Base-by-base conservation (phyloP, 192 early-diverging fungal genomes). In the Coemansia reversa region DNA sequence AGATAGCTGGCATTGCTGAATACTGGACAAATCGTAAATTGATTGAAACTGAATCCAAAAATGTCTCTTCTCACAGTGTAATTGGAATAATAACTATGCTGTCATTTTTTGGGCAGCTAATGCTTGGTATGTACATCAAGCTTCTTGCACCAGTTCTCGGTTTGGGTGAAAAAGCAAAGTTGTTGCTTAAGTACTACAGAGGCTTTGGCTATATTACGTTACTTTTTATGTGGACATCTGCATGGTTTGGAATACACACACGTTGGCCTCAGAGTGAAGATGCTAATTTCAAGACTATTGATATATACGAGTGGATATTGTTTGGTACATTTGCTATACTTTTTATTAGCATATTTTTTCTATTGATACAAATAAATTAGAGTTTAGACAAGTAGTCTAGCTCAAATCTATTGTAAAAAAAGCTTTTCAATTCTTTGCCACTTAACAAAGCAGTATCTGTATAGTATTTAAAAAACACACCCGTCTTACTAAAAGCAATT, bases 221-320 rank as follows among this genome's bases (percentile, higher is more conserved):
- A 16, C 5, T 61, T 0, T 1, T 63, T 1, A 23, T 68, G 58
- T 77, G 75, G 75, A n/a, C 55, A 9, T 58, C 56, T 11, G 65
- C 69, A 4, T 71, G 69, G 75, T 58, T 77, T 14, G 75, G 75
- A 2, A 45, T 77, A 0, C 75, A 77, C 22, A 27, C 65, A 8
- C 42, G 42, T 25, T 67, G 69, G 74, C 5, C 20, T 3, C 60
- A 48, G 35, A 5, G 23, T 11, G 22, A 5, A 39, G 35, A 16
- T 7, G 22, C 27, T 5, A 51, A 33, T 24, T 29, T 19, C 12
- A 33, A 5, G 51, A 27, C 61, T 16, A 51, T 24, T 39, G 12
- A 11, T 39, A 39, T 39, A 39, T 39, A 9, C 12, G 66, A 57
- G 18, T 70, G 69, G 65, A 27, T 51, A 12, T 76, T 68, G 74